Percentiles rank a stretch among this genome's conserved stretches.
phyloP scores from a whole-genome alignment of 768 basidiomycete genomes.

The Scleroderma bovista region DNA sequence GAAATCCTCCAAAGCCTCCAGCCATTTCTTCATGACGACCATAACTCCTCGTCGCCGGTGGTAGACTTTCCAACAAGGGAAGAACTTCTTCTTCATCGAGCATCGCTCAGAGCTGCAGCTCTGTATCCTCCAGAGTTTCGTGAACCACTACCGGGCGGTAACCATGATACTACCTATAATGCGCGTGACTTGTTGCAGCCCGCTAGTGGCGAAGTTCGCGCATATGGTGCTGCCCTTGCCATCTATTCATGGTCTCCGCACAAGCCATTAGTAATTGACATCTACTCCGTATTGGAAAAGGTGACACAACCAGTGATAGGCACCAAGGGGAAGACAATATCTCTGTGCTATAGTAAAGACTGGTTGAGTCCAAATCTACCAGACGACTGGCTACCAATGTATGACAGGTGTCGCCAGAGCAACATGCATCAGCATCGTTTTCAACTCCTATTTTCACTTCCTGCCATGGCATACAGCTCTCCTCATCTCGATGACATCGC shows the following conservation, averaged over 20 bases:
- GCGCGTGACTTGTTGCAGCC: not conserved
- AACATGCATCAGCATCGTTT: conserved; percentile 5
- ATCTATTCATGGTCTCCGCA: not conserved
- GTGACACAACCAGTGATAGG: too few species aligned
- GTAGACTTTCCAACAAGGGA: conserved; percentile 4
- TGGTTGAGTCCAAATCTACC: conserved; percentile 17
- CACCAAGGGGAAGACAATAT: not conserved
- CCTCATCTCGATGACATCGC: conserved; percentile 9
- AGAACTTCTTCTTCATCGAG: conserved; percentile 13
- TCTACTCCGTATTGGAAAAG: not conserved
- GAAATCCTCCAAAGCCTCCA: conserved; percentile 16
- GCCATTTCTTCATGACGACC: conserved; percentile 4
- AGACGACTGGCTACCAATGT: conserved; percentile 17
- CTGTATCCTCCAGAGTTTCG: conserved; percentile 12
- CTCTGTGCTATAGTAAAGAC: not conserved
- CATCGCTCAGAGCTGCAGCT: conserved; percentile 9
- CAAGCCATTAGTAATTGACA: not conserved
- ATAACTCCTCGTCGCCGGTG: not conserved
- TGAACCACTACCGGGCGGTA: not conserved
- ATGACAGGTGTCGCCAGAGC: conserved; percentile 11
- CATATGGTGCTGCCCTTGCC: not conserved
- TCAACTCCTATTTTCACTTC: conserved; percentile 18
- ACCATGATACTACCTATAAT: conserved; percentile 7
- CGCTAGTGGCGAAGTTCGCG: not conserved
- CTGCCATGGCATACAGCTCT: conserved; percentile 21